A percentile compares a stretch with the other conserved stretches of the same genome.
phyloP scores from a whole-genome alignment of 257 asterid genomes.

The Salvia hispanica region DNA sequence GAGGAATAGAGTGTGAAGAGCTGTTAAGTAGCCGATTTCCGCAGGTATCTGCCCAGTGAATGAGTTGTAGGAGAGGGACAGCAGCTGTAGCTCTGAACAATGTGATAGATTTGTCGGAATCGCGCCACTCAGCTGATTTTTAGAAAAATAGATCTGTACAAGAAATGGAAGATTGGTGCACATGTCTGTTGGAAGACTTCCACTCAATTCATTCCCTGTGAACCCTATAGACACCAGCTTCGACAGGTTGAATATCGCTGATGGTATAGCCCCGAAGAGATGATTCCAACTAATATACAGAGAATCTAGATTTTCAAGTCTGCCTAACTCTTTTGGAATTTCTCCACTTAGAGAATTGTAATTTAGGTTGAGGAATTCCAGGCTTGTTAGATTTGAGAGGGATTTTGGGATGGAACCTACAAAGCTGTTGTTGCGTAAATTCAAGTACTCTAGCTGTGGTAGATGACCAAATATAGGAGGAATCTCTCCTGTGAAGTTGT shows the following conservation, averaged over 20 bases:
- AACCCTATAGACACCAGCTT: neutral
- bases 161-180: too few species aligned
- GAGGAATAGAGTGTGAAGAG: neutral
- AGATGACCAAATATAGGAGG: constrained; percentile 18
- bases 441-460: neutral
- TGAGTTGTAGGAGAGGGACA: too few species aligned
- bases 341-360: constrained; percentile 7
- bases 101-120: too few species aligned
- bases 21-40: too few species aligned
- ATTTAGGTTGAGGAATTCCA: constrained; percentile 4
- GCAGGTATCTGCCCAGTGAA: too few species aligned
- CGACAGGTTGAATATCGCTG: constrained; percentile 11
- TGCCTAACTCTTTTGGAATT: constrained; percentile 19
- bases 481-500: constrained; percentile 27
- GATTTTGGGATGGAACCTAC: constrained; percentile 5
- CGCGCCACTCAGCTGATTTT: too few species aligned
- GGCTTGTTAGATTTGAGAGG: neutral
- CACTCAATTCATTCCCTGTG: too few species aligned
- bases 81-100: too few species aligned
- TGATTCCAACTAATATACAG: neutral
- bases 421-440: constrained; percentile 28
- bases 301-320: neutral
- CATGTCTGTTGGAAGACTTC: too few species aligned
- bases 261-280: constrained; percentile 22
- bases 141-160: too few species aligned